Conservation (phyloP, 176 grass and related monocot species). For the Paspalum vaginatum region DNA sequence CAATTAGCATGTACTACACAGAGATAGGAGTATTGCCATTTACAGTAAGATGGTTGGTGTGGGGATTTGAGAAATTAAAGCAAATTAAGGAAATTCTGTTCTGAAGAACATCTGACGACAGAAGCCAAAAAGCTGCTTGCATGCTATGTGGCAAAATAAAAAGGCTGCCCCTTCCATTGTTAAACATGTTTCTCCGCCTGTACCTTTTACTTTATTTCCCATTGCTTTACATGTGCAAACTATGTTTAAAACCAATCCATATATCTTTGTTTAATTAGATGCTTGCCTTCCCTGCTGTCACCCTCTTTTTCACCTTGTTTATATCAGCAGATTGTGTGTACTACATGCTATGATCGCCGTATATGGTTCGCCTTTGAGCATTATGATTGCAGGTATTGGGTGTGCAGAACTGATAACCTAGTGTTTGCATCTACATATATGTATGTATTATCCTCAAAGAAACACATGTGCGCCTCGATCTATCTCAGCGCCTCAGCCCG, state of each 20-base stretch:
- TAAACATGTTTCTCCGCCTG: background rate
- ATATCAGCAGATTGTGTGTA: conserved; percentile 26
- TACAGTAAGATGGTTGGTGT: background rate
- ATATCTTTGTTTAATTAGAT: conserved; percentile 13
- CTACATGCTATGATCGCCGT: conserved; percentile 31
- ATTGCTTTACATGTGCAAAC: conserved; percentile 42
- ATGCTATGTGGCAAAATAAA: background rate
- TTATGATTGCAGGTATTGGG: conserved; percentile 52
- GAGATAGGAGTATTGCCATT: background rate
- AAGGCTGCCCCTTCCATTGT: conserved; percentile 24
- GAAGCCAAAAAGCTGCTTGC: background rate
- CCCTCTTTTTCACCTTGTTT: conserved; percentile 12
- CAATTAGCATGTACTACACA: background rate
- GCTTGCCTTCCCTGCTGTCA: background rate
- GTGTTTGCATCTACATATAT: background rate
- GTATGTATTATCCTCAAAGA: background rate
- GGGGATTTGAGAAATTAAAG: background rate
- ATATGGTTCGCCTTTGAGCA: conserved; percentile 28
- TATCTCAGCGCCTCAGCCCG: conserved; percentile 5
- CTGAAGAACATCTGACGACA: background rate
- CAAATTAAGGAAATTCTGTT: background rate
- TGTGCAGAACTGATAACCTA: conserved; percentile 43
- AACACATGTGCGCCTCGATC: conserved; percentile 1
- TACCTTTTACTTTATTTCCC: conserved; percentile 24
- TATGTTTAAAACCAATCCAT: conserved; percentile 12